Evolutionary conservation across 257 asterid species (phyloP).

Genomic region (Nicotiana obtusifolia): DNA sequence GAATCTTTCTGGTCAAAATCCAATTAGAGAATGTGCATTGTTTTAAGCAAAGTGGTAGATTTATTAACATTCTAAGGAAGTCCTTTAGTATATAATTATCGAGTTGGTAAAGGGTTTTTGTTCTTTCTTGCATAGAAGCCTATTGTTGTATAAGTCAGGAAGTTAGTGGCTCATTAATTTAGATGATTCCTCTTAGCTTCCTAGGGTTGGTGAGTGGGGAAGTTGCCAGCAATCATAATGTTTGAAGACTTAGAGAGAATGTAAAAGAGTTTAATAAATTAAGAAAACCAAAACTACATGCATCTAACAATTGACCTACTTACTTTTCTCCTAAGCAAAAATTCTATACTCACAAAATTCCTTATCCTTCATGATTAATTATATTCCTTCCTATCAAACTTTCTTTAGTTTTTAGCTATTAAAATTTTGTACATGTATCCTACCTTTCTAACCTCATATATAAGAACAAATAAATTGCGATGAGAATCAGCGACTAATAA

Average conservation of each 20-base stretch:
- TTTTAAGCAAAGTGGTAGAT: conserved; percentile 15
- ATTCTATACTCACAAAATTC: neutral
- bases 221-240: conserved; percentile 14
- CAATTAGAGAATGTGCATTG: conserved; percentile 15
- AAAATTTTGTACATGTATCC: too few species aligned
- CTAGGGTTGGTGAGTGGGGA: conserved; percentile 20
- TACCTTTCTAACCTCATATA: too few species aligned
- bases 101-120: neutral
- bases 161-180: conserved; percentile 8
- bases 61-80: conserved; percentile 1
- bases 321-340: neutral
- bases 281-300: neutral
- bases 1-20: conserved; percentile 28
- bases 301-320: neutral
- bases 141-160: neutral
- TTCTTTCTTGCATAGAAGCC: neutral
- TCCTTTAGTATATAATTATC: neutral
- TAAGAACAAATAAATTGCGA: too few species aligned
- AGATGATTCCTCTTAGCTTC: conserved; percentile 15
- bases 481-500: too few species aligned
- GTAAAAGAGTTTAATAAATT: neutral
- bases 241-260: neutral
- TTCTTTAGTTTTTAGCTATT: too few species aligned
- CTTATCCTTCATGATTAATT: too few species aligned
- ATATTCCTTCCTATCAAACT: too few species aligned